A percentile compares a stretch with the other conserved stretches of the same genome.
These are phyloP conservation scores for Phlebiopsis gigantea DNA, from an alignment of 768 basidiomycete species.

Conservation along the genomic window DNA sequence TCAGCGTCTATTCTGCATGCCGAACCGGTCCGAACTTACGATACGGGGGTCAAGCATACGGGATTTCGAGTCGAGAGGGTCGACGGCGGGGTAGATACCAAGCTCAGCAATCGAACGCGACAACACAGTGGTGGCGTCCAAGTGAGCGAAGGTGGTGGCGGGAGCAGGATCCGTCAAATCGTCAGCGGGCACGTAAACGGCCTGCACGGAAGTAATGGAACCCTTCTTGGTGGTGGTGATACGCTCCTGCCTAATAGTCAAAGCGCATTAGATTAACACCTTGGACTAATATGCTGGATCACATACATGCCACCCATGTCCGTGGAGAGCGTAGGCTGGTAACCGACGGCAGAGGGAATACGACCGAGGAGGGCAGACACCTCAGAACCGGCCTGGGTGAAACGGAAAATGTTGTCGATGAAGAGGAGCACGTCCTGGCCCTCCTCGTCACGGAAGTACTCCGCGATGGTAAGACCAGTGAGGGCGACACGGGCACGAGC, in stretches of 20 bases:
- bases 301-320: conserved; percentile 99
- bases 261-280: not conserved
- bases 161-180: conserved; percentile 99
- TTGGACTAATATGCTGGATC: not conserved
- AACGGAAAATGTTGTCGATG: conserved; percentile 99
- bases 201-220: conserved; percentile 99
- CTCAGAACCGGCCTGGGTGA: conserved; percentile 99
- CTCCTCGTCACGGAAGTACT: conserved; percentile 99
- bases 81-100: conserved; percentile 99
- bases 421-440: conserved; percentile 99
- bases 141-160: conserved; percentile 98
- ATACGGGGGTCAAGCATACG: conserved; percentile 99
- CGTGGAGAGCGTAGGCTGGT: conserved; percentile 99
- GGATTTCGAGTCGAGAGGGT: conserved; percentile 98
- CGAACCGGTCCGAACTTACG: conserved; percentile 40
- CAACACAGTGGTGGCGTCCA: conserved; percentile 99
- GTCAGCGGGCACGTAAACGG: conserved; percentile 99
- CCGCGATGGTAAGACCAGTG: conserved; percentile 98
- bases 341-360: conserved; percentile 99
- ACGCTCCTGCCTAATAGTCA: conserved; percentile 87
- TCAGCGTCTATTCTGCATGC: not conserved
- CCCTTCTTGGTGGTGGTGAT: conserved; percentile 99
- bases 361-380: conserved; percentile 99
- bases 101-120: conserved; percentile 99
- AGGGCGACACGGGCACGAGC: conserved; percentile 99